These are phyloP conservation scores for Paspalum vaginatum DNA, from an alignment of 176 grass and related monocot species.

Conservation along the genomic window DNA sequence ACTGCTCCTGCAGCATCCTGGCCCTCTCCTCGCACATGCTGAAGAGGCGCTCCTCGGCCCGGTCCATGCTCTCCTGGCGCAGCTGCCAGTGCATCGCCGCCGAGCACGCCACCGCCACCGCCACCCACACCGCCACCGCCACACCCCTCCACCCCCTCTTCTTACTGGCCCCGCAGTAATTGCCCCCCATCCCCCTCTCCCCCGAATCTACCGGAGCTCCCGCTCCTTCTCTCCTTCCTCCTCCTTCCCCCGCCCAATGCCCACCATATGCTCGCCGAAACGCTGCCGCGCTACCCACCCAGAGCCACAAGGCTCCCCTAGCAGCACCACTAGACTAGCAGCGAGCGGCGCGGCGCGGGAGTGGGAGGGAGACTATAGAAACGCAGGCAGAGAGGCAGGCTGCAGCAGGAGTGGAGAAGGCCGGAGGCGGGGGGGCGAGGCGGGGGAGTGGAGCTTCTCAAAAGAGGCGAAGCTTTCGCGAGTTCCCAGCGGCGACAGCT, in stretches of 20 bases:
- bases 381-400: neutral
- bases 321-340: neutral
- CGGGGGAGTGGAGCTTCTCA: conserved; percentile 70
- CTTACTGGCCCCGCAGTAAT: neutral
- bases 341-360: conserved; percentile 26
- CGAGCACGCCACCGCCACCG: conserved; percentile 44
- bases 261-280: conserved; percentile 53
- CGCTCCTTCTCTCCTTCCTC: conserved; percentile 6
- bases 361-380: neutral
- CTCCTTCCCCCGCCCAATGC: conserved; percentile 31
- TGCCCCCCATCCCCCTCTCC: conserved; percentile 2
- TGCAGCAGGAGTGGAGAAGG: neutral
- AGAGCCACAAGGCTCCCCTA: neutral
- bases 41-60: conserved; percentile 68
- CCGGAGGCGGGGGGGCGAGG: conserved; percentile 11
- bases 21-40: conserved; percentile 97
- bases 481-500: conserved; percentile 53
- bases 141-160: conserved; percentile 34
- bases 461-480: conserved; percentile 74
- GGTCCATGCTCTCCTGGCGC: conserved; percentile 62
- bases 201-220: neutral
- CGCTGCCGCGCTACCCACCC: neutral
- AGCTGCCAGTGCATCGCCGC: conserved; percentile 62
- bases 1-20: conserved; percentile 98
- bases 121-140: conserved; percentile 42